These are phyloP conservation scores for Stylonectria norvegica DNA, from an alignment of 2,329 filamentous ascomycete genomes.

Conservation along the genomic window DNA sequence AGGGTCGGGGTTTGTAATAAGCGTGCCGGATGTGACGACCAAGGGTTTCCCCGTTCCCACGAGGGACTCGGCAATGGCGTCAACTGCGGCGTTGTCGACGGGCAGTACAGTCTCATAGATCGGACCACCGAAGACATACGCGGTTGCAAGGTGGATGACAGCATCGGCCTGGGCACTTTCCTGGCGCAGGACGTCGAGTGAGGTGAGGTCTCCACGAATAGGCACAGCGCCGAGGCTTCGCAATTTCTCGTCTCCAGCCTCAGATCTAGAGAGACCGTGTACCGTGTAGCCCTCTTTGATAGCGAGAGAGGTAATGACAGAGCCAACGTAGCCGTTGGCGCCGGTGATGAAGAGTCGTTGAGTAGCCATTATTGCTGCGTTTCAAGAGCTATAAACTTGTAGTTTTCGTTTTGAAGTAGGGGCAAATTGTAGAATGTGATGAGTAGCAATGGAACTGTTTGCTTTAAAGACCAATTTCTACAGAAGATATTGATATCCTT, in stretches of 20 bases:
- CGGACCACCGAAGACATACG: constrained; percentile 9
- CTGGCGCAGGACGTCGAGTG: constrained; percentile 35
- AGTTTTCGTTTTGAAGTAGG: too few relatives aligned
- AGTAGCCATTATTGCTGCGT: too few relatives aligned
- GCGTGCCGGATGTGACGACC: constrained; percentile 33
- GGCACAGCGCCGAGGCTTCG: constrained; percentile 36
- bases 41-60: constrained; percentile 33
- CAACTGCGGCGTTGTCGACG: constrained; percentile 34
- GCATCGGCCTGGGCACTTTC: constrained; percentile 39
- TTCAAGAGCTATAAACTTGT: too few relatives aligned
- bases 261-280: constrained; percentile 38
- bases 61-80: constrained; percentile 35
- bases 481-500: too few relatives aligned
- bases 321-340: constrained; percentile 38
- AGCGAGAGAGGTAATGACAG: constrained; percentile 33
- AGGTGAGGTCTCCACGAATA: constrained; percentile 38
- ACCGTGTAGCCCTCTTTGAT: constrained; percentile 39
- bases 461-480: too few relatives aligned
- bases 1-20: constrained; percentile 21
- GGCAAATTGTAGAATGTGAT: too few relatives aligned
- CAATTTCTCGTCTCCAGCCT: constrained; percentile 34
- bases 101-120: constrained; percentile 17
- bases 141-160: constrained; percentile 42
- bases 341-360: constrained; percentile 39
- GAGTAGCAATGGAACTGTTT: too few relatives aligned